These are phyloP conservation scores for Coelastrella sp. DNA, from an alignment of 139 green algal genomes.

Conservation along the genomic window DNA sequence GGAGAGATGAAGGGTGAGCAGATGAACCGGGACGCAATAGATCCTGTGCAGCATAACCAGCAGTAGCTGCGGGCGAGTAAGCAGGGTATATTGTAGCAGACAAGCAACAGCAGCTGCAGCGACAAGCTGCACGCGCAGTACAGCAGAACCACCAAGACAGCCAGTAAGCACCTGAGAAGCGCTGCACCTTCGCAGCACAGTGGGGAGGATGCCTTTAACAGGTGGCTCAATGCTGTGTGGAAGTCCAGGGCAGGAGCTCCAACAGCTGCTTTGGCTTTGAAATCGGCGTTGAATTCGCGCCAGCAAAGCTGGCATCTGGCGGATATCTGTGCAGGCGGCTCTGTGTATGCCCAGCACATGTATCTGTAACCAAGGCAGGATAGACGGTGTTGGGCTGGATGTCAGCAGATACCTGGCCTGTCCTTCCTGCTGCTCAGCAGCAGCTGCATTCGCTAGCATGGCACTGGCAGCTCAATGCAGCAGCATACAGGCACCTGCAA, in stretches of 20 bases:
- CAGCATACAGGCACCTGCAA: background rate
- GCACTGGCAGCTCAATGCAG: background rate
- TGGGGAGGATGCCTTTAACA: too few species aligned
- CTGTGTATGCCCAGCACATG: too few species aligned
- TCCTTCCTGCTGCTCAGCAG: background rate
- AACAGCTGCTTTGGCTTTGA: too few species aligned
- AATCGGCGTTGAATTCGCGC: too few species aligned
- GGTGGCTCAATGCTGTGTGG: background rate
- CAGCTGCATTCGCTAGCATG: background rate
- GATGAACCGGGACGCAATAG: too few species aligned
- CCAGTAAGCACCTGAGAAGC: background rate
- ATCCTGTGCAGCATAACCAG: background rate
- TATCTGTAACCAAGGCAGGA: too few species aligned
- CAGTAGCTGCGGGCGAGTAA: background rate
- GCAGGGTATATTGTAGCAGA: background rate
- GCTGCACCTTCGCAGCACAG: background rate
- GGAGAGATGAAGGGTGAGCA: constrained; percentile 99
- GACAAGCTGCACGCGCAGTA: too few species aligned
- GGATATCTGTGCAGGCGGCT: too few species aligned
- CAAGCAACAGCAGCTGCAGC: background rate
- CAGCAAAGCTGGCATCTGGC: too few species aligned
- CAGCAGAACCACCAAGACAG: background rate
- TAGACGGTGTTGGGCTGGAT: background rate
- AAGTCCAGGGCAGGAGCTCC: background rate
- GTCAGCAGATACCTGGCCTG: background rate